phyloP scores from a whole-genome alignment of 768 basidiomycete genomes.

The Saitozyma podzolica region DNA sequence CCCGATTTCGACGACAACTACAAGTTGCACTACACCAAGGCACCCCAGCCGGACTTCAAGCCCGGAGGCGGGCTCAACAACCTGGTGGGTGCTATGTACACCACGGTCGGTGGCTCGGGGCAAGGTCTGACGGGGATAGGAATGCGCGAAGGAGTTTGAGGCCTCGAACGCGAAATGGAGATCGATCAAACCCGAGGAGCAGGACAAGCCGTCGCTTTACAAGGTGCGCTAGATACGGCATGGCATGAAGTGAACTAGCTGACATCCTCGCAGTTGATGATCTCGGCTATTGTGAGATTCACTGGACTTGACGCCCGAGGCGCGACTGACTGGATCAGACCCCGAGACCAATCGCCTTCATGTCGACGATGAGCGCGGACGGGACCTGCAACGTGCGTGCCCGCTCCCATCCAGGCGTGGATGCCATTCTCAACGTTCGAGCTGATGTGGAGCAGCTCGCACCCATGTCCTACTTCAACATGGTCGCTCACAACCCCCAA shows the following conservation, averaged over 20 bases:
- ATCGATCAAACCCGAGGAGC: slow-evolving; percentile 15
- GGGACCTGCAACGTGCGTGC: slow-evolving; percentile 32
- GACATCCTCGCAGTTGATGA: slow-evolving; percentile 27
- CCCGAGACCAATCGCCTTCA: slow-evolving; percentile 34
- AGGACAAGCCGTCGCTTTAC: slow-evolving; percentile 15
- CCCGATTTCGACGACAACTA: slow-evolving; percentile 19
- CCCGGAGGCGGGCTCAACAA: slow-evolving; percentile 30
- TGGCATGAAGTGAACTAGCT: background rate
- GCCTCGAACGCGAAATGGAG: slow-evolving; percentile 13
- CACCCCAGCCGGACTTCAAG: slow-evolving; percentile 26
- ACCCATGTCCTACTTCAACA: slow-evolving; percentile 63
- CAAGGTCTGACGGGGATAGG: slow-evolving; percentile 4
- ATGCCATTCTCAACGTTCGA: background rate
- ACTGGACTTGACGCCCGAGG: background rate
- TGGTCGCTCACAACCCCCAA: slow-evolving; percentile 64
- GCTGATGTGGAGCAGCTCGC: slow-evolving; percentile 21
- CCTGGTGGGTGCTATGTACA: slow-evolving; percentile 14
- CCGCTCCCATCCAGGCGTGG: background rate
- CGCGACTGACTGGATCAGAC: slow-evolving; percentile 12
- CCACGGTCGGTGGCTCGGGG: background rate
- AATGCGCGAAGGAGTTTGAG: slow-evolving; percentile 7
- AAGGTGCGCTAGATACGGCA: slow-evolving; percentile 11
- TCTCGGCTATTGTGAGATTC: slow-evolving; percentile 28
- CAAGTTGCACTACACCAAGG: slow-evolving; percentile 13
- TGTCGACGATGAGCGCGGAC: slow-evolving; percentile 22